These are phyloP conservation scores for Colletotrichum siamense DNA, from an alignment of 2,329 filamentous ascomycete species.

Conservation along the genomic window DNA sequence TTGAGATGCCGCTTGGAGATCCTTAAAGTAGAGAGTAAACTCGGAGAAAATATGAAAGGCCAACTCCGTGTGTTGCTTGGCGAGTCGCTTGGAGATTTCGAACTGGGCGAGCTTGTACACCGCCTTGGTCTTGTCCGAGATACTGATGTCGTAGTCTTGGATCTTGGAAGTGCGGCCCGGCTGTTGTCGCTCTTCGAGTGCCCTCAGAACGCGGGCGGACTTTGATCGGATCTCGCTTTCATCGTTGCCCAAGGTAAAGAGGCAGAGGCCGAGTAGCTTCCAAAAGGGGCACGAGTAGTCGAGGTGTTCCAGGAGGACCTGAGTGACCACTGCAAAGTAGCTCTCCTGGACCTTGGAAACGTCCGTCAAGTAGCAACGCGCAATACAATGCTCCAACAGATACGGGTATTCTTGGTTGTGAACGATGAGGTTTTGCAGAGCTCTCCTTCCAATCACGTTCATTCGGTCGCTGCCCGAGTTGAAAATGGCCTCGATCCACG, in stretches of 20 bases:
- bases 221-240: slow-evolving; percentile 89
- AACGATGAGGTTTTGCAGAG: slow-evolving; percentile 86
- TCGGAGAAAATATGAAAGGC: slow-evolving; percentile 97
- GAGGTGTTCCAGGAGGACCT: slow-evolving; percentile 83
- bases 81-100: slow-evolving; percentile 89
- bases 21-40: slow-evolving; percentile 92
- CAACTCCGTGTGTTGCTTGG: slow-evolving; percentile 85
- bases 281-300: slow-evolving; percentile 87
- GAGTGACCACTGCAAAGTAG: slow-evolving; percentile 91
- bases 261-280: slow-evolving; percentile 85
- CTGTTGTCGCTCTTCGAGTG: slow-evolving; percentile 81
- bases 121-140: slow-evolving; percentile 97
- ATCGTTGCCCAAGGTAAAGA: slow-evolving; percentile 93
- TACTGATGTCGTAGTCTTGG: slow-evolving; percentile 97
- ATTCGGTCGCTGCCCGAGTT: slow-evolving; percentile 89
- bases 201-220: slow-evolving; percentile 80
- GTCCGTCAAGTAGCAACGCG: slow-evolving; percentile 86
- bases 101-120: slow-evolving; percentile 98
- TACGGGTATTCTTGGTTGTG: slow-evolving; percentile 89
- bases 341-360: slow-evolving; percentile 86
- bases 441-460: slow-evolving; percentile 86
- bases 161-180: slow-evolving; percentile 81
- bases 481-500: slow-evolving; percentile 96
- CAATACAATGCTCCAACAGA: slow-evolving; percentile 87
- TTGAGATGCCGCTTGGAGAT: slow-evolving; percentile 81